Conservation (phyloP, 2,329 filamentous ascomycete genomes). For the Ophiostoma perfectum region DNA sequence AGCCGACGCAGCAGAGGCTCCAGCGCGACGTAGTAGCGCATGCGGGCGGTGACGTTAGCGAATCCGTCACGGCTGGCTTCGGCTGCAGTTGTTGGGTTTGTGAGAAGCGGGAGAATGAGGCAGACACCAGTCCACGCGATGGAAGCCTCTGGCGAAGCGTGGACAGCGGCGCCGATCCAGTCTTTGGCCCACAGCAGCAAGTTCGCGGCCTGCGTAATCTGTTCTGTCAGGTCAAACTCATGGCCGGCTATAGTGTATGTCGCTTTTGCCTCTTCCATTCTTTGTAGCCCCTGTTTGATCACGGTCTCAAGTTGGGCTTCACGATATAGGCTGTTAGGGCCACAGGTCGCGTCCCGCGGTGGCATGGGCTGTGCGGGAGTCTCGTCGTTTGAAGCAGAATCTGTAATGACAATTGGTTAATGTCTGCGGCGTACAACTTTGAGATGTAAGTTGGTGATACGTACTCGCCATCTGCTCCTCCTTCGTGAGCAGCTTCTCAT, state of each 20-base stretch:
- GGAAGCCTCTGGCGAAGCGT: background rate
- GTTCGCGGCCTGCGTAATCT: background rate
- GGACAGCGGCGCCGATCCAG: background rate
- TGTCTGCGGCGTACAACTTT: background rate
- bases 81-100: background rate
- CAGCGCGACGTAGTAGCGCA: background rate
- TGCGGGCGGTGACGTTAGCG: background rate
- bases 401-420: background rate
- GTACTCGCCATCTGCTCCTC: background rate
- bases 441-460: background rate
- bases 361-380: background rate
- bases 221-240: background rate
- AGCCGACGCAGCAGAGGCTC: background rate
- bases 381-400: background rate
- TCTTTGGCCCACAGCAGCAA: background rate
- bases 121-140: background rate
- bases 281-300: background rate
- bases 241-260: background rate
- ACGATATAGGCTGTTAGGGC: background rate
- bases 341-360: background rate
- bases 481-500: background rate
- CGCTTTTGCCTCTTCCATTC: background rate
- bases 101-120: background rate
- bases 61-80: background rate
- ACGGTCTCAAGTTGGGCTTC: background rate